Conservation (phyloP, 2,329 filamentous ascomycete species). For the Colletotrichum theobromicola region DNA sequence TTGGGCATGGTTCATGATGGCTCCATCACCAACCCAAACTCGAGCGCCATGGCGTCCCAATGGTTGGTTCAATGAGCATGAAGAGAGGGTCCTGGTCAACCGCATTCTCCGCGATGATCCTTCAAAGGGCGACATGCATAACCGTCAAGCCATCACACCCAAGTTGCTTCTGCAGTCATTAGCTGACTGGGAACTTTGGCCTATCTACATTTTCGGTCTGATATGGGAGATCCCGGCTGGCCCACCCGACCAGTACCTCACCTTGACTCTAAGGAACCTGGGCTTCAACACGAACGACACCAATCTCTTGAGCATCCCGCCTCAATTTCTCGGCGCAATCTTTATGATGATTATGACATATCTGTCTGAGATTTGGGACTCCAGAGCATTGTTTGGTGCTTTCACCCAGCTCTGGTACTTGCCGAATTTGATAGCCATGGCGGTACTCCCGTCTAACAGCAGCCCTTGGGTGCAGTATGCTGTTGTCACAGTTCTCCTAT, state of each 20-base stretch:
- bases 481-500: slow-evolving; percentile 34
- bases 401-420: slow-evolving; percentile 38
- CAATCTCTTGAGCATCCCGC: slow-evolving; percentile 38
- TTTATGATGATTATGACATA: slow-evolving; percentile 30
- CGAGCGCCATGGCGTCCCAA: slow-evolving; percentile 52
- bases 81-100: slow-evolving; percentile 64
- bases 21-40: slow-evolving; percentile 39
- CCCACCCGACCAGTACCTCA: slow-evolving; percentile 30
- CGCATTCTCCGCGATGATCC: slow-evolving; percentile 60
- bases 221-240: slow-evolving; percentile 38
- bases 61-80: slow-evolving; percentile 62
- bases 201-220: slow-evolving; percentile 54
- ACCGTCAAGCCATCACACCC: slow-evolving; percentile 54
- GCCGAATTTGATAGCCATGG: slow-evolving; percentile 35
- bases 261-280: slow-evolving; percentile 27
- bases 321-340: slow-evolving; percentile 19
- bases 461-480: slow-evolving; percentile 35
- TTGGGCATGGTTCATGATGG: slow-evolving; percentile 35
- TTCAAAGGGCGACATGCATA: slow-evolving; percentile 59
- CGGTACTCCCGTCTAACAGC: slow-evolving; percentile 29
- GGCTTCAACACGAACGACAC: slow-evolving; percentile 49
- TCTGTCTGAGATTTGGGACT: slow-evolving; percentile 33
- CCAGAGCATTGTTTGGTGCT: slow-evolving; percentile 32
- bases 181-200: slow-evolving; percentile 62
- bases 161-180: slow-evolving; percentile 50